Conservation (phyloP, 371 early-diverging fungal species). For the Mortierella sp. region DNA sequence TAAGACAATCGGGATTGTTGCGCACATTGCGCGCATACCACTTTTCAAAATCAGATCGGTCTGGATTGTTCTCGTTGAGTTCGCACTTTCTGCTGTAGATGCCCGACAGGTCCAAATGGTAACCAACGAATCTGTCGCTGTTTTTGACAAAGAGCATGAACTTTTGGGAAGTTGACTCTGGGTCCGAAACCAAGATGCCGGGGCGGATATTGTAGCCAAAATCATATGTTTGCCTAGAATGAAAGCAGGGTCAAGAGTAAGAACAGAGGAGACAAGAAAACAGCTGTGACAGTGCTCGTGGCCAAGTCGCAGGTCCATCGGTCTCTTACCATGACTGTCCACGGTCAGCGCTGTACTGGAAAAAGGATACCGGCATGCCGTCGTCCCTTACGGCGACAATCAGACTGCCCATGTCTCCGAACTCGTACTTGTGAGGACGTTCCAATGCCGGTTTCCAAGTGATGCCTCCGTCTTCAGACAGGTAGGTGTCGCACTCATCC, state of each 20-base stretch:
- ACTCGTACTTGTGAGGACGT: constrained; percentile 91
- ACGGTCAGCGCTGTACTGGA: constrained; percentile 85
- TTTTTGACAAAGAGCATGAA: constrained; percentile 63
- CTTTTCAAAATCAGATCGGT: constrained; percentile 79
- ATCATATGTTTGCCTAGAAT: constrained; percentile 15
- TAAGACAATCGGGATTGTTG: constrained; percentile 80
- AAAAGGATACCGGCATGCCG: constrained; percentile 70
- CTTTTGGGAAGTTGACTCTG: constrained; percentile 70
- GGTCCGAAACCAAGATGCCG: constrained; percentile 70
- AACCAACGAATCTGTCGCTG: constrained; percentile 34
- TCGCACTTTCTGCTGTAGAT: constrained; percentile 77
- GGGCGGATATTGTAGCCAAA: constrained; percentile 64
- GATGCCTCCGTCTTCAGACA: constrained; percentile 88
- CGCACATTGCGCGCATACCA: constrained; percentile 77
- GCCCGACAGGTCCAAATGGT: constrained; percentile 79
- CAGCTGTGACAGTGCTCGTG: not conserved
- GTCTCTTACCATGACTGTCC: constrained; percentile 81
- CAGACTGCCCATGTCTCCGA: constrained; percentile 88
- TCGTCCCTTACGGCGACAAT: constrained; percentile 80
- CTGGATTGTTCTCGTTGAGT: constrained; percentile 58
- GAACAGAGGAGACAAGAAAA: not conserved
- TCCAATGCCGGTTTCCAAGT: constrained; percentile 82
- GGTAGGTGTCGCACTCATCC: constrained; percentile 83
- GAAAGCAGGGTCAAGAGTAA: not conserved
- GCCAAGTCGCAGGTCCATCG: not conserved